These are phyloP conservation scores for Sporobolomyces phaffii DNA, from an alignment of 768 basidiomycete genomes.

Conservation along the genomic window DNA sequence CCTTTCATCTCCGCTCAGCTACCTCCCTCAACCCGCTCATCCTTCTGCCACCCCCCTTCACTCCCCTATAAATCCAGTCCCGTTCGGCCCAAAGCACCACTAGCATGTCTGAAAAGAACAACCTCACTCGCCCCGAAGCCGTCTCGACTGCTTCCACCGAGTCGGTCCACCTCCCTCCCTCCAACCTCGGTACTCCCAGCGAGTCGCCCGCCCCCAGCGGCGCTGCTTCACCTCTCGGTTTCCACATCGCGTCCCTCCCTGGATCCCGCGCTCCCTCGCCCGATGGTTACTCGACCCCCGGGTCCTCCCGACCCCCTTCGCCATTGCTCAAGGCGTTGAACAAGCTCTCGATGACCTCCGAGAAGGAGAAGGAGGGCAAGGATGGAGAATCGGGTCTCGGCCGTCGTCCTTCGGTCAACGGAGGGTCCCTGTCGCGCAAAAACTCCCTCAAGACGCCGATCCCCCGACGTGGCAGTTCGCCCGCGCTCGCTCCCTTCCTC, in stretches of 20 bases:
- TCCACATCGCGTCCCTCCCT: conserved; percentile 31
- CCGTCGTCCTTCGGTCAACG: conserved; percentile 16
- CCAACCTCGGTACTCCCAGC: conserved; percentile 5
- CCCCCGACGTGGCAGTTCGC: conserved; percentile 27
- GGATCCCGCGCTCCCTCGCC: conserved; percentile 33
- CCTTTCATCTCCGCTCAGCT: too few relatives aligned
- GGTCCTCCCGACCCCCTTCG: conserved; percentile 37
- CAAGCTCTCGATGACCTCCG: conserved; percentile 32
- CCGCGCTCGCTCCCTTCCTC: conserved; percentile 35
- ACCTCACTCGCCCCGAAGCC: conserved; percentile 21
- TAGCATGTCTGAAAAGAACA: neutral
- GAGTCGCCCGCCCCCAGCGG: conserved; percentile 1
- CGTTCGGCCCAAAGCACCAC: too few relatives aligned
- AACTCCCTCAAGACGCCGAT: conserved; percentile 29
- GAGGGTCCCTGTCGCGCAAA: conserved; percentile 33
- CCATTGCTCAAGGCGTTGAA: conserved; percentile 34
- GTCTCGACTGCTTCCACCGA: conserved; percentile 34
- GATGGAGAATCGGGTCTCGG: neutral
- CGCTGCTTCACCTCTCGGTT: conserved; percentile 16
- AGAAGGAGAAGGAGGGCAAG: neutral
- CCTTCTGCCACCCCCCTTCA: neutral
- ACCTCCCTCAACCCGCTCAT: neutral
- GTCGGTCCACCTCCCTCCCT: conserved; percentile 18
- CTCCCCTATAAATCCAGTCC: neutral
- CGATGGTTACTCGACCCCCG: conserved; percentile 25